These are phyloP conservation scores for Fremontodendron californicum DNA, from an alignment of 345 rosid genomes.

Conservation along the genomic window DNA sequence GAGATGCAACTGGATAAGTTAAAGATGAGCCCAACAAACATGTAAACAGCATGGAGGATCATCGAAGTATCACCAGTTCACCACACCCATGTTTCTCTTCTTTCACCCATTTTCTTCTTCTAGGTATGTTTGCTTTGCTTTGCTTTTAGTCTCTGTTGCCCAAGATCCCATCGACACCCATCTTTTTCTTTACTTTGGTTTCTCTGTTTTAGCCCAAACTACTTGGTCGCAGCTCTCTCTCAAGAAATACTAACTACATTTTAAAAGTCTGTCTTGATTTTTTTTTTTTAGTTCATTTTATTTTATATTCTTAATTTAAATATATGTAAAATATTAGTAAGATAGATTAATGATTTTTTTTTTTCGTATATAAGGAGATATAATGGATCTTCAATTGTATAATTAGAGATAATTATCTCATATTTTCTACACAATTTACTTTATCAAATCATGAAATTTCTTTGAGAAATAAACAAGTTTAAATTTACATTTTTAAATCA, in stretches of 20 bases:
- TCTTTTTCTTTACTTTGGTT: neutral
- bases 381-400: no score
- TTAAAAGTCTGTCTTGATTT: neutral
- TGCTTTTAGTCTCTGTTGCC: constrained; percentile 42
- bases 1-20: no score
- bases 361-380: no score
- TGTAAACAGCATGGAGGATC: constrained; percentile 81
- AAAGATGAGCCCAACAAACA: no score
- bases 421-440: no score
- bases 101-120: constrained; percentile 51
- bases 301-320: no score
- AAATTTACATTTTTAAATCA: no score
- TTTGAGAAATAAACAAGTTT: no score
- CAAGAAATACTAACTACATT: neutral
- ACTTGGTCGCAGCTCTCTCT: neutral
- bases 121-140: constrained; percentile 17
- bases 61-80: constrained; percentile 79
- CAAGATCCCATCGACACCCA: constrained; percentile 74
- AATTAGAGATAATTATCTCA: no score
- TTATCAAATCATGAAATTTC: no score
- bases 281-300: neutral
- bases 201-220: neutral
- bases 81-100: constrained; percentile 73
- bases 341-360: no score
- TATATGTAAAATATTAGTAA: no score